Evolutionary conservation across 768 basidiomycete genomes (phyloP), one percentile per base, ranked within the genome.

Genomic region (Aureoboletus auriporus): DNA sequence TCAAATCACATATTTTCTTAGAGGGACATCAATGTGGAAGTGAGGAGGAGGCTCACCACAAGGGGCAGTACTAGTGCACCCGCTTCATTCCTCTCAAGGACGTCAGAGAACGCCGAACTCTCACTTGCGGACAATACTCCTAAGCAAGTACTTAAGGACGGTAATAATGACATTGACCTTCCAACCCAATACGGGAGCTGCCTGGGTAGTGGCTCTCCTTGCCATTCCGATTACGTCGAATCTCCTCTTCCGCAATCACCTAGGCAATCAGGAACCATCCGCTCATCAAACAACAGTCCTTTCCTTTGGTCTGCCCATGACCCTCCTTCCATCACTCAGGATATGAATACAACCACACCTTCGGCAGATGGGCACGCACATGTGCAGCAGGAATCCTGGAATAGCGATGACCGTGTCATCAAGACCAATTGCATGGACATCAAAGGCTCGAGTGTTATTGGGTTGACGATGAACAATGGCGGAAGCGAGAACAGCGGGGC

Each of bases 391-490:
- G 12, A 30, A 7, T 2, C 1, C 6, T 8, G 8, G 16, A 4
- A 6, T 17, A 31, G n/a, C 30, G 23, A 12, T 2, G 30, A 11
- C 8, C 20, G 13, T 26, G n/a, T 42, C 8, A 34, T 5, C 10
- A 48, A 28, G 48, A 17, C 16, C 23, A 43, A 52, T n/a, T 52
- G 50, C 30, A 2, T 55, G 9, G 36, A 29, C 3, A 13, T 58
- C 2, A 44, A 0, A 0, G 28, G 9, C 16, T 52, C 50, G 3
- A 39, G 8, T 7, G 46, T 35, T 8, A 33, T 31, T 1, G 57
- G 53, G n/a, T 0, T 44, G 6, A 58, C 53, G 10, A 8, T 59
- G 28, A 50, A 54, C 27, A 43, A 40, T 41, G 46, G 43, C n/a
- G 46, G 45, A 35, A 14, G 4, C 11, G 30, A 52, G 0, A 48